Conservation (phyloP, 106 monocot genomes). For the Acorus calamus region DNA sequence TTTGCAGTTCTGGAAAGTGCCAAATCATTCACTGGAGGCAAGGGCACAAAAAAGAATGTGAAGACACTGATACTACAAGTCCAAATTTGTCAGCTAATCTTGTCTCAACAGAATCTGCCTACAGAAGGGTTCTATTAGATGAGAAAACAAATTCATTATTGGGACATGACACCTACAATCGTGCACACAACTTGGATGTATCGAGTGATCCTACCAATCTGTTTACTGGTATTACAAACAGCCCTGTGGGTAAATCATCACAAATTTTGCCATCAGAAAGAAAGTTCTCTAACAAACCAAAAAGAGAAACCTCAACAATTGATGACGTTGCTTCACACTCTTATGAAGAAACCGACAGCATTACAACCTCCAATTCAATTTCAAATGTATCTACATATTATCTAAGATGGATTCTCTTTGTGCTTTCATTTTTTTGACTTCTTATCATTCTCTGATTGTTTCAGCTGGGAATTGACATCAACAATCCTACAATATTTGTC, state of each 20-base stretch:
- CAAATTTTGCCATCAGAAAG: conserved; percentile 12
- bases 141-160: conserved; percentile 14
- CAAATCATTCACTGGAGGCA: conserved; percentile 99
- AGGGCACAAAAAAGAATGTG: conserved; percentile 83
- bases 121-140: conserved; percentile 10
- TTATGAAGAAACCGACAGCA: conserved; percentile 10
- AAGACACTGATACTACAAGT: conserved; percentile 26
- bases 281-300: conserved; percentile 16
- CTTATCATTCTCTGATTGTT: conserved; percentile 10
- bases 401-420: background rate
- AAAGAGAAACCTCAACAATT: conserved; percentile 16
- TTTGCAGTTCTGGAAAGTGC: conserved; percentile 84
- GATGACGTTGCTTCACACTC: conserved; percentile 13
- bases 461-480: conserved; percentile 29
- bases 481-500: conserved; percentile 5
- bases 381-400: conserved; percentile 25
- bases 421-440: background rate
- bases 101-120: conserved; percentile 10
- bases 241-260: conserved; percentile 5
- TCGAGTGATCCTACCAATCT: conserved; percentile 12
- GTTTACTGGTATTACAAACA: background rate
- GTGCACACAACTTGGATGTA: conserved; percentile 5
- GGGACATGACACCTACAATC: conserved; percentile 18
- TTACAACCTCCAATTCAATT: background rate
- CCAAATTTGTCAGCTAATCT: conserved; percentile 14